These are phyloP conservation scores for Acanthamoeba polyphaga DNA, from an alignment of 208 protist species.

Conservation along the genomic window DNA sequence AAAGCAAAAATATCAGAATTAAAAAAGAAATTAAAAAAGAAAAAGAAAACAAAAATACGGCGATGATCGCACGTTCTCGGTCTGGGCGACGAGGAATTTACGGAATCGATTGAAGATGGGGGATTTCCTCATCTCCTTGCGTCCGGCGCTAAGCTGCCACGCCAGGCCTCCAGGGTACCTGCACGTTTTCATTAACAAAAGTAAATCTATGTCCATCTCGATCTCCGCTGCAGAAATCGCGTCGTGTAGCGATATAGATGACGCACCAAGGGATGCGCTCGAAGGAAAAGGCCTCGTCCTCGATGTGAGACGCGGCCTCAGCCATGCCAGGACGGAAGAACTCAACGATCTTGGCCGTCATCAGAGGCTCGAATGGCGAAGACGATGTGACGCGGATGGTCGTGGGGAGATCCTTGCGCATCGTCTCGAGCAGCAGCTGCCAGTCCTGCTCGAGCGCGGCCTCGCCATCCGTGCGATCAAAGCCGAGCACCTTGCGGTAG, in stretches of 20 bases:
- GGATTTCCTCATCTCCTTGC: conserved; percentile 37
- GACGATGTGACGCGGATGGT: conserved; percentile 45
- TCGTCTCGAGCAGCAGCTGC: not conserved
- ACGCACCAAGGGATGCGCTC: conserved; percentile 24
- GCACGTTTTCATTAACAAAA: not conserved
- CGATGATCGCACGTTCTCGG: conserved; percentile 4
- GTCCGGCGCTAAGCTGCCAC: conserved; percentile 54
- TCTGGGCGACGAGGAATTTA: conserved; percentile 39
- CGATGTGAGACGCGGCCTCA: not conserved
- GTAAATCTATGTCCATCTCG: not conserved
- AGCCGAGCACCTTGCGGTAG: conserved; percentile 38
- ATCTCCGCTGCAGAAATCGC: too few species aligned
- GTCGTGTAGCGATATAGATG: not conserved
- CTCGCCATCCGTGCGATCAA: not conserved
- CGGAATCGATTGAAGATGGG: conserved; percentile 36
- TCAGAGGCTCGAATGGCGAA: conserved; percentile 18
- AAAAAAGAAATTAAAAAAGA: not conserved
- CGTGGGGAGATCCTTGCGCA: conserved; percentile 19
- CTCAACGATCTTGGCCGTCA: conserved; percentile 22
- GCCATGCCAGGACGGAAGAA: conserved; percentile 24
- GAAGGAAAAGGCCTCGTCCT: conserved; percentile 2
- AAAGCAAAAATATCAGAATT: not conserved
- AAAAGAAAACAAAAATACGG: not conserved
- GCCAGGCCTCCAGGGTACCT: conserved; percentile 58
- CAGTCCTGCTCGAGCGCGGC: not conserved